Base-by-base conservation (phyloP, 2,329 filamentous ascomycete species). In the Calonectria crousiana region DNA sequence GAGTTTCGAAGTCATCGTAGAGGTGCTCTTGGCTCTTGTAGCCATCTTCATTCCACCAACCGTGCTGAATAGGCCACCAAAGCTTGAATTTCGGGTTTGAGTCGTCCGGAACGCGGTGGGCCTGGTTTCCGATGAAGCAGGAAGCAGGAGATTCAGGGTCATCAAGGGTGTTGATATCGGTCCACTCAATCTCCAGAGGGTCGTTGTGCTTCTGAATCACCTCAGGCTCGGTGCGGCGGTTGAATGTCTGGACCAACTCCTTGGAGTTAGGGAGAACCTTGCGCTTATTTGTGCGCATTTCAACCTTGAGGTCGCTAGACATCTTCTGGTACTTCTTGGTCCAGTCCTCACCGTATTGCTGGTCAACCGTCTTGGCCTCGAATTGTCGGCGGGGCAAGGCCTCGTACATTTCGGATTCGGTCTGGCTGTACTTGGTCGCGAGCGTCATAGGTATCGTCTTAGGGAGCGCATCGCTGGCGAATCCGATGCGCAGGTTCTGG, bases 211-310 rank as follows among this genome's bases (percentile, higher is more conserved):
- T 94, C 6, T 94, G 93, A 74, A 99, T 98, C 64, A 93, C 91
- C 78, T 98, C 97, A 9, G 95, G 93, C 41, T 94, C 92, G 0
- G 93, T 94, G 62, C 95, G 91, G 68, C 94, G 92, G 84, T 99
- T 99, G 89, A 95, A 98, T 82, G 98, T 98, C 77, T 96, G 92
- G 1, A 98, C 96, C 73, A 98, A 89, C 82, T 99, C 97, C 84
- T 98, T 98, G 0, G 96, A 98, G 83, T 98, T 98, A n/a, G 97
- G 97, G 65, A 98, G 87, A 20, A 98, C 96, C 83, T 98, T 94
- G 82, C 95, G 93, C 89, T 98, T 98, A 86, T 98, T 98, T 78
- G 92, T 91, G 75, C 96, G 93, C 95, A 98, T 98, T 67, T 95
- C 94, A 3, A 93, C 87, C 85, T 98, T 98, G 75, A 99, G 91